These are phyloP conservation scores for Solanum medicagineum DNA, from an alignment of 257 asterid species.

Conservation along the genomic window DNA sequence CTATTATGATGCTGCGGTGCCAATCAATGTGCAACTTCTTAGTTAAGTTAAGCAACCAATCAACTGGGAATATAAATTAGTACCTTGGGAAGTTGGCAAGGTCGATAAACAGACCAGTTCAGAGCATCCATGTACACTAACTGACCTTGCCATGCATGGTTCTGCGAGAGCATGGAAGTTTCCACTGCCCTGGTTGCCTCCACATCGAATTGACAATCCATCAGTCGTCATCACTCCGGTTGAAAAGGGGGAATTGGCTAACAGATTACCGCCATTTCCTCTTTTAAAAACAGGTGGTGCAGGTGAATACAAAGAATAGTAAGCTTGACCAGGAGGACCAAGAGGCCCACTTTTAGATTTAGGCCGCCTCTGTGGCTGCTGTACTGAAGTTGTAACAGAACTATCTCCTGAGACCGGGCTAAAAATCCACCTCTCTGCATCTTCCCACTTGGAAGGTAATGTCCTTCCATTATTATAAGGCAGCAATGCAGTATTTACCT, in stretches of 20 bases:
- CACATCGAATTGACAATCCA: slow-evolving; percentile 38
- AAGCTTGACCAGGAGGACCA: slow-evolving; percentile 78
- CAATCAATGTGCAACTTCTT: neutral
- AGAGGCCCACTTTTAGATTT: slow-evolving; percentile 97
- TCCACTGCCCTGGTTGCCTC: slow-evolving; percentile 29
- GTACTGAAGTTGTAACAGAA: slow-evolving; percentile 34
- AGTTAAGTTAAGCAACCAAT: neutral
- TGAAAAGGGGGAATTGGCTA: slow-evolving; percentile 54
- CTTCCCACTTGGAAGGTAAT: slow-evolving; percentile 97
- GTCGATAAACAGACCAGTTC: slow-evolving; percentile 54
- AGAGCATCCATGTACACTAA: slow-evolving; percentile 85
- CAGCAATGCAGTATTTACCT: slow-evolving; percentile 31
- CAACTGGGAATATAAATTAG: neutral
- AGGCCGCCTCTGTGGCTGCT: slow-evolving; percentile 66
- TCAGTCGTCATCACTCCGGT: slow-evolving; percentile 52
- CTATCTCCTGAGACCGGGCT: slow-evolving; percentile 81
- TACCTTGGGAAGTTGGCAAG: slow-evolving; percentile 42
- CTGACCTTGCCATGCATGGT: slow-evolving; percentile 80
- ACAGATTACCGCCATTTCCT: slow-evolving; percentile 25
- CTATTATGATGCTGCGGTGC: neutral
- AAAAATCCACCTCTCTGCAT: slow-evolving; percentile 97
- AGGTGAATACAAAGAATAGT: slow-evolving; percentile 73
- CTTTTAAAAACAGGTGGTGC: slow-evolving; percentile 41
- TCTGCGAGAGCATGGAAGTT: slow-evolving; percentile 32
- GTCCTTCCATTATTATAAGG: slow-evolving; percentile 63